Evolutionary conservation across 331 rosid genomes (phyloP).

Genomic region (Quercus phellos): DNA sequence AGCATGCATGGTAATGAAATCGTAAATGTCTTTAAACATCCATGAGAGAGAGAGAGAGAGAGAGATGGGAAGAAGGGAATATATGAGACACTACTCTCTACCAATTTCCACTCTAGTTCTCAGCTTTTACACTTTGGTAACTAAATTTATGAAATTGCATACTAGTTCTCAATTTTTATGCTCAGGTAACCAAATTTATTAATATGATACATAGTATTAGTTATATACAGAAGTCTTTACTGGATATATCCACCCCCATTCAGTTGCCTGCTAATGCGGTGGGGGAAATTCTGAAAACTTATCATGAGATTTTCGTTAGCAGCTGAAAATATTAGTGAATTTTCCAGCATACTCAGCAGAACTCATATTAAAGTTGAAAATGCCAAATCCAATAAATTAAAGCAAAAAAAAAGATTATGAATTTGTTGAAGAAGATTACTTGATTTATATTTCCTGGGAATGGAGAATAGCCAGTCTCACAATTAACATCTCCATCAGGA

Average conservation of each 20-base stretch:
- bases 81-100: neutral
- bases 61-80: neutral
- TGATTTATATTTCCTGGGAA: constrained; percentile 98
- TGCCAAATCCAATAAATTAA: neutral
- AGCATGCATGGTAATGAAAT: neutral
- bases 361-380: neutral
- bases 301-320: neutral
- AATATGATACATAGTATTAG: neutral
- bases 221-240: neutral
- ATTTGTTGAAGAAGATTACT: constrained; percentile 45
- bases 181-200: neutral
- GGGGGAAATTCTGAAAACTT: neutral
- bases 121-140: neutral
- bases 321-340: neutral
- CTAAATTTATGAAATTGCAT: neutral
- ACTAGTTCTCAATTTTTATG: neutral
- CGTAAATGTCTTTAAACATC: too few species aligned
- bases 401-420: neutral
- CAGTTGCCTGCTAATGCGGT: neutral
- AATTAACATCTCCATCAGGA: constrained; percentile 84
- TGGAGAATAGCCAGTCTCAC: constrained; percentile 88
- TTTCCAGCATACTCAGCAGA: neutral
- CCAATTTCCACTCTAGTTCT: neutral
- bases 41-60: neutral
- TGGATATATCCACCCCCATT: neutral